phyloP scores from a whole-genome alignment of 495 filamentous ascomycete species.

The Aspergillus ellipticus region DNA sequence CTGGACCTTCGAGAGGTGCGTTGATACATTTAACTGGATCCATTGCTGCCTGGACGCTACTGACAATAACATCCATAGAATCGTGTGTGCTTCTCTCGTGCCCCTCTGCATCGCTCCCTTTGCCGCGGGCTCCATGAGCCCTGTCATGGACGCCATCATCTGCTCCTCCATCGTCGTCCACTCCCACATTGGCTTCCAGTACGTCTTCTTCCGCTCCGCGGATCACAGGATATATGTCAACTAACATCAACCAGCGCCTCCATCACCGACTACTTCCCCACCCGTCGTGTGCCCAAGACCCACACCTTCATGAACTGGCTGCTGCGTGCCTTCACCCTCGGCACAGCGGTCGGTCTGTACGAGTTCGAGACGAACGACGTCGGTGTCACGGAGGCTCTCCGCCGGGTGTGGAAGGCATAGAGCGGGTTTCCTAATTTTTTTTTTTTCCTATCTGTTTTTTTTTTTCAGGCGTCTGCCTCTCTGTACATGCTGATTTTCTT shows the following conservation, averaged over 20 bases:
- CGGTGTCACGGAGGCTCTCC: constrained; percentile 82
- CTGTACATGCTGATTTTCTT: constrained; percentile 36
- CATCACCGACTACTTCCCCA: constrained; percentile 89
- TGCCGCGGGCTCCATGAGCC: constrained; percentile 85
- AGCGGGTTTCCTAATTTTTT: constrained; percentile 27
- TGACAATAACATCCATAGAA: constrained; percentile 30
- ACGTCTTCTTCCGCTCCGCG: constrained; percentile 14
- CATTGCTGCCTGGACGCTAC: constrained; percentile 3
- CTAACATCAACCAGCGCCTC: constrained; percentile 48
- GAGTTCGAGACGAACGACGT: constrained; percentile 99
- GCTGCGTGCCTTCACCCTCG: constrained; percentile 70
- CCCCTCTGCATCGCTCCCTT: constrained; percentile 89
- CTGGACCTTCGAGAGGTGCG: constrained; percentile 91
- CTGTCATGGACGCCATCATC: constrained; percentile 78
- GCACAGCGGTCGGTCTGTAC: constrained; percentile 85
- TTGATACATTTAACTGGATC: neutral
- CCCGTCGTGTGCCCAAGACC: constrained; percentile 61
- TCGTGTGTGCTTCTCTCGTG: constrained; percentile 72
- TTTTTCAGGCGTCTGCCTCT: constrained; percentile 38
- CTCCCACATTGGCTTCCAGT: constrained; percentile 92
- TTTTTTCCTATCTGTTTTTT: constrained; percentile 19
- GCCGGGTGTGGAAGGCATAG: constrained; percentile 78
- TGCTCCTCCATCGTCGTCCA: constrained; percentile 83
- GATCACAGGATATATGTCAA: neutral
- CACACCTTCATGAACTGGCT: constrained; percentile 66